Evolutionary conservation across 257 asterid species (phyloP), one percentile per base, ranked within the genome.

Genomic region (Penstemon eatonii): DNA sequence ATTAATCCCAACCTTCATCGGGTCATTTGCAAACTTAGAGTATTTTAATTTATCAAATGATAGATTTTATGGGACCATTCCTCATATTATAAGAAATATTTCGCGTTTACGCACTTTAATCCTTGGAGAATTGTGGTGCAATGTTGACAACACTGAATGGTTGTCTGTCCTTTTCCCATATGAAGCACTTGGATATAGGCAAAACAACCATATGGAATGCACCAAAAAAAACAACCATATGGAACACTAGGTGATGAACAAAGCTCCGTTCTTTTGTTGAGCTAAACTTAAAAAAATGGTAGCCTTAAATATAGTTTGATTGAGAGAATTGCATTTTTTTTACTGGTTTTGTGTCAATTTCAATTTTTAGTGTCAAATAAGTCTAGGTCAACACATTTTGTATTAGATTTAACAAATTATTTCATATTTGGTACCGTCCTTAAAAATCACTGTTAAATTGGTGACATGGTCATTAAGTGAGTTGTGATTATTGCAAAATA

Each of bases 1-100:
- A 67, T 51, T 69, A 8, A 75, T 75, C 18, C 83, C 83, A 8
- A 57, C 70, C 12, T 75, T 63, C 70, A 55, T 73, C 2, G 74
- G 75, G 3, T 68, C 74, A 4, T 12, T 75, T 25, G 7, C 49
- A 46, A 47, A 45, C 54, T 57, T 79, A 0, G 51, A 64, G 73
- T 13, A 49, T 57, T 42, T 79, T 63, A 40, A 79, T n/a, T 9
- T 78, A 12, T 71, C 78, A 0, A 0, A 4, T 15, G 56, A 64
- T 11, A 73, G 73, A 15, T 79, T 72, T 33, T 9, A 56, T 15
- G 70, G 71, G 0, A 60, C 43, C 45, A 49, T 72, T 49, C 73
- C 74, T 7, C 75, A 45, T 11, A 50, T 7, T 6, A 33, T 79
- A 10, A 73, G 81, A 1, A 80, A 80, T 50, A 74, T 73, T 73